Evolutionary conservation across 257 asterid species (phyloP).

Genomic region (Coffea eugenioides): DNA sequence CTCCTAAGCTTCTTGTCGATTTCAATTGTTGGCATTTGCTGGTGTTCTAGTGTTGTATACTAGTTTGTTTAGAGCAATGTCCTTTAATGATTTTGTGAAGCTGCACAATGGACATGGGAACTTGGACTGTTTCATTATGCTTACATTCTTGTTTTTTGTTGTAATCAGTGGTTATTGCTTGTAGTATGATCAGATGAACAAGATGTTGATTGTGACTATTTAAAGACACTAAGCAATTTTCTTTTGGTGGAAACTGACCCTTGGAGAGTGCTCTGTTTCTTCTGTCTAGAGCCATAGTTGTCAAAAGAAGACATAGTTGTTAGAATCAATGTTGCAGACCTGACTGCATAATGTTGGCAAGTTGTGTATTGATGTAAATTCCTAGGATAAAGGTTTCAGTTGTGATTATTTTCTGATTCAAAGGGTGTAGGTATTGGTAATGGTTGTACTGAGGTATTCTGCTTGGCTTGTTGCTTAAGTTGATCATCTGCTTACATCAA

Average conservation of each 20-base stretch:
- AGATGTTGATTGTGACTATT: neutral
- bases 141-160: too few species aligned
- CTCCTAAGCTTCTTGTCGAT: too few species aligned
- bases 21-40: too few species aligned
- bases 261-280: neutral
- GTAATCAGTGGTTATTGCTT: neutral
- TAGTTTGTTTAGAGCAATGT: too few species aligned
- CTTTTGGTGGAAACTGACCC: neutral
- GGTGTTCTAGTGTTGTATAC: too few species aligned
- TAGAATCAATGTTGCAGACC: too few species aligned
- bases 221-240: neutral
- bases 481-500: too few species aligned
- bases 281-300: neutral
- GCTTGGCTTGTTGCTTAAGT: too few species aligned
- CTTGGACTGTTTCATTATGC: too few species aligned
- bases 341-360: neutral
- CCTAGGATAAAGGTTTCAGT: neutral
- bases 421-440: neutral
- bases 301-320: neutral
- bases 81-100: too few species aligned
- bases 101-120: too few species aligned
- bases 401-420: neutral
- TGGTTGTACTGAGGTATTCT: neutral
- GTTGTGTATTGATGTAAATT: neutral
- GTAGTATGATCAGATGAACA: neutral